Conservation (phyloP, 1,284 basidiomycete genomes). For the Rhodotorula sp. region DNA sequence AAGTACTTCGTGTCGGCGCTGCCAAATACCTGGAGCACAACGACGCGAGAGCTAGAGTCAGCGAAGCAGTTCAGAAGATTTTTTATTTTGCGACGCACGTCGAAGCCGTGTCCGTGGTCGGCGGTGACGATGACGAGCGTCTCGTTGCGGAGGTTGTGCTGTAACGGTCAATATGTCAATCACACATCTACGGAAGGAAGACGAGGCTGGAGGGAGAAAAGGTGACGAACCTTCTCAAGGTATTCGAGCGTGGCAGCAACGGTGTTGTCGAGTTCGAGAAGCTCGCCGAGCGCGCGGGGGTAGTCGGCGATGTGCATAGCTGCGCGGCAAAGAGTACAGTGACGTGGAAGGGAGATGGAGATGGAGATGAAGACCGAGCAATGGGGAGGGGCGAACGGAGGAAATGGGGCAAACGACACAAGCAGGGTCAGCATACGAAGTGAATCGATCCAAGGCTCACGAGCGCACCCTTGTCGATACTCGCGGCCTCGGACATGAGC, state of each 20-base stretch:
- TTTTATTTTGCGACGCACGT: conserved; percentile 41
- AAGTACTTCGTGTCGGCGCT: conserved; percentile 50
- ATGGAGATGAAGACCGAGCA: neutral
- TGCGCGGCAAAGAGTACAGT: neutral
- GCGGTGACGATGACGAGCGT: conserved; percentile 53
- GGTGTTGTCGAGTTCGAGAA: conserved; percentile 54
- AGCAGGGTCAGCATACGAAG: neutral
- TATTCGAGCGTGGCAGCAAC: conserved; percentile 50
- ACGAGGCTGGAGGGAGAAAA: neutral
- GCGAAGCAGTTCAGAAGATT: no score
- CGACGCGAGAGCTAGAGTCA: no score
- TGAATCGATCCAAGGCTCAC: neutral
- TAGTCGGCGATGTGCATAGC: conserved; percentile 27
- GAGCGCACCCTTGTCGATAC: conserved; percentile 48
- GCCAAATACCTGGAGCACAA: conserved; percentile 45
- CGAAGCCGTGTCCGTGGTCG: conserved; percentile 49
- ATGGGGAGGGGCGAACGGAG: neutral
- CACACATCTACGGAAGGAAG: no score
- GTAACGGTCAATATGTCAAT: conserved; percentile 18
- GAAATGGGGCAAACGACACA: no score
- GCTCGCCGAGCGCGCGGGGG: conserved; percentile 46
- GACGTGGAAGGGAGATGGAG: no score
- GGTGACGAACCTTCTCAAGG: conserved; percentile 39
- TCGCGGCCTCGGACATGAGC: conserved; percentile 53
- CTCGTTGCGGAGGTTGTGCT: conserved; percentile 52